Conservation (phyloP, 1,139 yeast genomes). For the Yamadazyma epiphylla region DNA sequence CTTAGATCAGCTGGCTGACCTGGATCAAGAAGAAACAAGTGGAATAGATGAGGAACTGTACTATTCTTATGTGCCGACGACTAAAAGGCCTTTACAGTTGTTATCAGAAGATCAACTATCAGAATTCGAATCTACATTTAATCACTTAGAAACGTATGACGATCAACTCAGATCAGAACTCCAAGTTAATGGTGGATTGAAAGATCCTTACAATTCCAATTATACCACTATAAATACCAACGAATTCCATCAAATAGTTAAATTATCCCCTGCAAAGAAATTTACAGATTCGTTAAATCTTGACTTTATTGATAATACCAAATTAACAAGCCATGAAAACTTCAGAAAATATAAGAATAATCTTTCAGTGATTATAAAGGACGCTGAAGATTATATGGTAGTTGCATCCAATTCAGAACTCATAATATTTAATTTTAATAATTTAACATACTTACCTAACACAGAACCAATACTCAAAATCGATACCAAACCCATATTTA, state of each 20-base stretch:
- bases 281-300: conserved; percentile 26
- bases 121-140: conserved; percentile 4
- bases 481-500: conserved; percentile 37
- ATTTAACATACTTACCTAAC: conserved; percentile 20
- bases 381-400: conserved; percentile 19
- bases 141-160: conserved; percentile 5
- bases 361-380: conserved; percentile 17
- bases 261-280: conserved; percentile 26
- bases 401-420: conserved; percentile 29
- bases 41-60: conserved; percentile 2
- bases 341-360: conserved; percentile 36
- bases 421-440: conserved; percentile 24
- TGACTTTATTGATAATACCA: conserved; percentile 19
- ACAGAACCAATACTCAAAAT: conserved; percentile 24
- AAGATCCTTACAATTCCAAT: conserved; percentile 2
- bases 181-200: conserved; percentile 3
- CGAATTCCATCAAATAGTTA: conserved; percentile 2
- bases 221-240: conserved; percentile 3
- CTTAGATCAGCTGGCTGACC: conserved; percentile 2
- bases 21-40: neutral
- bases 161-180: neutral
- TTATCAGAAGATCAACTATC: neutral
- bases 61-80: neutral
- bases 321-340: conserved; percentile 16
- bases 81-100: neutral